Percentiles rank a stretch among this genome's conserved stretches.
Evolutionary conservation across 768 basidiomycete species (phyloP).

Genomic region (Mycena rebaudengoi): DNA sequence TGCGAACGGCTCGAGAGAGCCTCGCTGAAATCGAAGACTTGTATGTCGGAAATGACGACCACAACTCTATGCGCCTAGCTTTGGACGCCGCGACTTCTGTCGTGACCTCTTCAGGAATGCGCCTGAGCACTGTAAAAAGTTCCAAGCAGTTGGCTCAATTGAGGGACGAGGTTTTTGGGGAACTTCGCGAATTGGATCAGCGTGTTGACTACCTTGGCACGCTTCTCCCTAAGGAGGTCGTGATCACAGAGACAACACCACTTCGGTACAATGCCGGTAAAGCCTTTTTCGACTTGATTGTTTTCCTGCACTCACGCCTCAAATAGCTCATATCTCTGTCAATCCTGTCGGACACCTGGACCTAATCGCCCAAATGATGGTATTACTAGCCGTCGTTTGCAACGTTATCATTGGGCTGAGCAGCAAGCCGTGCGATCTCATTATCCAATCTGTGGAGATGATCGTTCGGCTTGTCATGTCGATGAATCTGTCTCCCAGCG

Average conservation of each 20-base stretch:
- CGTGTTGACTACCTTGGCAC: not conserved
- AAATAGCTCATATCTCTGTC: not conserved
- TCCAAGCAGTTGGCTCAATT: not conserved
- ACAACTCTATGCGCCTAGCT: conserved; percentile 4
- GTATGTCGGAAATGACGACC: not conserved
- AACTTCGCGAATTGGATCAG: conserved; percentile 6
- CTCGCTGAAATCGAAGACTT: not conserved
- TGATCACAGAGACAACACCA: not conserved
- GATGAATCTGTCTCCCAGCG: not conserved
- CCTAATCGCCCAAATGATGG: conserved; percentile 14
- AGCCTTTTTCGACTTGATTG: not conserved
- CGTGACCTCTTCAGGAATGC: not conserved
- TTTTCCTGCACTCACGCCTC: not conserved
- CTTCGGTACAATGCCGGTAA: conserved; percentile 1
- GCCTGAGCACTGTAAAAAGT: not conserved
- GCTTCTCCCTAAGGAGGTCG: not conserved
- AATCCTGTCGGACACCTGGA: conserved; percentile 3
- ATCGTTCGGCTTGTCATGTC: conserved; percentile 18
- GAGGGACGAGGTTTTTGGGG: not conserved
- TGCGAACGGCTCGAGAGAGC: not conserved
- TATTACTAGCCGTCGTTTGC: conserved; percentile 20
- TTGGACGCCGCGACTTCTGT: not conserved
- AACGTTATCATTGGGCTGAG: conserved; percentile 18
- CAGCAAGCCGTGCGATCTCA: conserved; percentile 2
- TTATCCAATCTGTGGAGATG: conserved; percentile 3